Evolutionary conservation across 164 flowering plant genomes (phyloP), one percentile per base, ranked within the genome.

Genomic region (Vitis labrusca): DNA sequence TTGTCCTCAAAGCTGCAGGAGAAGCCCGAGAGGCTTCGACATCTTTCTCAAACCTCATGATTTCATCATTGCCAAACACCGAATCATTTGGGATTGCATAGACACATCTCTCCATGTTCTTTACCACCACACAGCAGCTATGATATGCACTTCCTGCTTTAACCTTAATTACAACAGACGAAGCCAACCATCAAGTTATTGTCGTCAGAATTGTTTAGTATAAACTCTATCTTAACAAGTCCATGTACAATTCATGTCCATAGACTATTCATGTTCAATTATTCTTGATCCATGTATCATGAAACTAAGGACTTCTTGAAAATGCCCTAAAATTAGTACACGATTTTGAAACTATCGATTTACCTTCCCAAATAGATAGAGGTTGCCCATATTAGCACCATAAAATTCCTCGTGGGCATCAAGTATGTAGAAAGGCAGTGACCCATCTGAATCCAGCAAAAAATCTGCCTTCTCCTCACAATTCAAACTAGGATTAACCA

Each of bases 311-410:
- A 37, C 44, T 37, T 37, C 44, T 37, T 37, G 44, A 37, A 23
- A 37, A 37, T 37, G 44, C 44, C 44, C 44, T 37, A 37, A 37
- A 37, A 37, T 37, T 37, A 37, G 7, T 37, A 37, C 29, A 14
- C 17, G 3, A n/a, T 8, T 12, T 29, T 49, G 47, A 29, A 49
- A 58, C 23, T 50, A 12, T 23, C 48, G 49, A 67, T 66, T 65
- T 85, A 96, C 99, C 92, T 96, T 96, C 61, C 99, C 98, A 80
- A 96, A 96, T 10, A 96, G 91, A 85, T 91, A 93, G 8, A 96
- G 32, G 17, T 74, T 93, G 52, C 99, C 98, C 64, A 76, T 63
- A 79, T 88, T 96, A 59, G 84, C 82, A 66, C 94, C 98, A 77
- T 77, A 85, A 61, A 69, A 47, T 81, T 93, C 97, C 70, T 95